Conservation (phyloP, 257 asterid genomes). For the Dorcoceras hygrometricum region DNA sequence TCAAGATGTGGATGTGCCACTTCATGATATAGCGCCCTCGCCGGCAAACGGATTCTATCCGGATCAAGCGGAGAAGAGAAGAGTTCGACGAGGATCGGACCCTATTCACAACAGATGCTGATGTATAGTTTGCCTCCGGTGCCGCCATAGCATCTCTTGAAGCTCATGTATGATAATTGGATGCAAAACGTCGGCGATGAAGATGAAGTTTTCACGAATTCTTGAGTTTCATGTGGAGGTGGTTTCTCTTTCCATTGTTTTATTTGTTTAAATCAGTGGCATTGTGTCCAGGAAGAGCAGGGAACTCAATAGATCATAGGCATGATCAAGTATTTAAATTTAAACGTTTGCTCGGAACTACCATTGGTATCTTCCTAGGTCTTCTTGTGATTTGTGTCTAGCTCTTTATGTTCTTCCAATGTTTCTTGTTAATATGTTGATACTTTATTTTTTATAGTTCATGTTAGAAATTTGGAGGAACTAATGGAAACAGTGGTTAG, state of each 20-base stretch:
- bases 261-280: slow-evolving; percentile 26
- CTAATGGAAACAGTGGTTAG: no score
- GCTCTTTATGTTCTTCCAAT: slow-evolving; percentile 11
- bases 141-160: neutral
- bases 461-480: no score
- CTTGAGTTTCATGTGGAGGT: slow-evolving; percentile 33
- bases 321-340: slow-evolving; percentile 22
- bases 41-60: slow-evolving; percentile 57
- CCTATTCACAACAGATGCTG: slow-evolving; percentile 80
- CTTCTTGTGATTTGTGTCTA: slow-evolving; percentile 18
- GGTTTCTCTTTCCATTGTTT: slow-evolving; percentile 32
- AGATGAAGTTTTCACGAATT: slow-evolving; percentile 20
- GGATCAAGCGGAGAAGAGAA: slow-evolving; percentile 57
- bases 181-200: slow-evolving; percentile 15
- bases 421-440: slow-evolving; percentile 23
- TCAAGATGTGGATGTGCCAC: slow-evolving; percentile 40
- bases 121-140: neutral
- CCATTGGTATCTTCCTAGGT: slow-evolving; percentile 15
- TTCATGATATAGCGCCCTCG: slow-evolving; percentile 53
- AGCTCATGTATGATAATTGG: neutral
- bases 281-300: slow-evolving; percentile 27
- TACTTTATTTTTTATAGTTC: neutral
- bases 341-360: slow-evolving; percentile 21
- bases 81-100: slow-evolving; percentile 71
- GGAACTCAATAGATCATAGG: slow-evolving; percentile 2